phyloP scores from a whole-genome alignment of 2,329 filamentous ascomycete genomes.

The Emmonsia crescens region DNA sequence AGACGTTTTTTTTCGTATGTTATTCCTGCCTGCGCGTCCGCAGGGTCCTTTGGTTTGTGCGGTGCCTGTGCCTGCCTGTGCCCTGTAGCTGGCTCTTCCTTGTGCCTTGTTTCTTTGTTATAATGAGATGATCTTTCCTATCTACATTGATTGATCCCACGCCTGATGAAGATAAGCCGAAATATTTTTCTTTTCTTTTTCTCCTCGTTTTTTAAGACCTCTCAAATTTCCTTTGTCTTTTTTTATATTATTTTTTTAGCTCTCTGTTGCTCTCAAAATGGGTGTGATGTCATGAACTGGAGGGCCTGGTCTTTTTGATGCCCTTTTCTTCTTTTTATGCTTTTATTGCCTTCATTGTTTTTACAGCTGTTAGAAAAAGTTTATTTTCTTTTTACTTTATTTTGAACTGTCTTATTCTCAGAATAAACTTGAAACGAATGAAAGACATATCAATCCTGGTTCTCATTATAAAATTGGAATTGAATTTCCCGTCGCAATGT shows the following conservation, averaged over 20 bases:
- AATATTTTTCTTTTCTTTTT: constrained; percentile 1
- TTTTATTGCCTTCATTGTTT: neutral
- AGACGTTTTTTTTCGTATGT: neutral
- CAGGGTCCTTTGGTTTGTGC: neutral
- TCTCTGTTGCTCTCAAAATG: neutral
- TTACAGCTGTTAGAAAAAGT: neutral
- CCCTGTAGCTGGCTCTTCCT: neutral
- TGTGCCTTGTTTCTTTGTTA: neutral
- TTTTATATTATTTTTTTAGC: neutral
- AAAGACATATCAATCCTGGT: neutral
- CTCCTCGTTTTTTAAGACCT: neutral
- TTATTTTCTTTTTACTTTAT: neutral
- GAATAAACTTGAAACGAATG: neutral
- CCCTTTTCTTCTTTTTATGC: neutral
- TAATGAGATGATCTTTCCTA: neutral
- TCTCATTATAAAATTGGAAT: neutral
- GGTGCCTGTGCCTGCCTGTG: neutral
- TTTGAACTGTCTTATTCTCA: neutral
- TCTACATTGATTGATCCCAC: neutral
- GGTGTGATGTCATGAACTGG: neutral
- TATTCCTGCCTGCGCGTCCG: neutral
- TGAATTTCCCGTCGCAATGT: neutral
- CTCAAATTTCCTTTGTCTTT: neutral
- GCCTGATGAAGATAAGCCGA: neutral
- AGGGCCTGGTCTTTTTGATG: neutral